Evolutionary conservation across 805 yeast species (phyloP), one percentile per base, ranked within the genome.

Genomic region (Torulaspora gathmanii): DNA sequence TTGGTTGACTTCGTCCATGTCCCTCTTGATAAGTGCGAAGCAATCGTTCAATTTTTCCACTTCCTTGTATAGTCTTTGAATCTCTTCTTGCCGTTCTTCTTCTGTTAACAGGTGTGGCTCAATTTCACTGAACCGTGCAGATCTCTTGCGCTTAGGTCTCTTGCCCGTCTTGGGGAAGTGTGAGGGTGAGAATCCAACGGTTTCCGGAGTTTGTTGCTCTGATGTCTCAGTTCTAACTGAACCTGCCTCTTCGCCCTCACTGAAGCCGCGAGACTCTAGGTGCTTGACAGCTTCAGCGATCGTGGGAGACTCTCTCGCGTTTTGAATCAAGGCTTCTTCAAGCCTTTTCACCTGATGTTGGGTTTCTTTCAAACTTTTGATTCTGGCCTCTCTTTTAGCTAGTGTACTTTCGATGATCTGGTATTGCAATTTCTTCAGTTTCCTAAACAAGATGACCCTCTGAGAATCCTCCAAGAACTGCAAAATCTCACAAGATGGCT

Each of bases 361-460:
- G 8, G 71, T 64, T 25, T 62, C 62, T 16, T 58, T 54, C 26
- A 70, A 50, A 12, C 47, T 54, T 17, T 61, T 62, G 8, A 72
- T 53, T 20, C 70, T 53, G 6, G 46, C 48, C 27, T 56, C 46
- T 36, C 72, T 56, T 43, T 65, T 69, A 34, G 61, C 59, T n/a
- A 72, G 64, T 1, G 73, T 70, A 17, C 65, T 62, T 41, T 65
- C 66, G 8, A 73, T 65, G 10, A 71, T 70, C 46, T 65, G 63
- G 33, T 70, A 68, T 57, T 81, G 86, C 27, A 74, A 60, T 13
- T 74, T 74, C 52, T 82, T 80, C 52, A 76, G 68, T 42, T 74
- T 73, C 44, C 86, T 77, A 60, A 78, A 87, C 51, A 77, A 78
- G 19, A 79, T 64, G 2, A 86, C 81, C 28, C 64, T 58, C 6